phyloP scores from a whole-genome alignment of 768 basidiomycete genomes.

The Boletus tomentosulus region DNA sequence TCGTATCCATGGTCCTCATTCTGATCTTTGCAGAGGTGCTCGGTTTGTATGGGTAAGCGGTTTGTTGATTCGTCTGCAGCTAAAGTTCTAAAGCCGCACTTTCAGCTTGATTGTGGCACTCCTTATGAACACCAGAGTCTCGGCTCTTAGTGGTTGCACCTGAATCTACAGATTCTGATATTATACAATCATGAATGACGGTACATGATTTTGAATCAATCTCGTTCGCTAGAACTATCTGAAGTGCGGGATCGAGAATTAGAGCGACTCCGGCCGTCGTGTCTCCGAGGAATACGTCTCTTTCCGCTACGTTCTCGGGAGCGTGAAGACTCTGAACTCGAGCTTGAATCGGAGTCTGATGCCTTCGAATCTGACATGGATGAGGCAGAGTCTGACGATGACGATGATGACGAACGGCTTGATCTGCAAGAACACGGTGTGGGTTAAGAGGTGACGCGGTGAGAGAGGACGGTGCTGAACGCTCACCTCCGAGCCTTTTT shows the following conservation, averaged over 20 bases:
- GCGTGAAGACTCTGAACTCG: conserved; percentile 44
- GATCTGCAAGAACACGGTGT: conserved; percentile 25
- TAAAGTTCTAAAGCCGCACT: background rate
- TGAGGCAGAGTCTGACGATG: conserved; percentile 18
- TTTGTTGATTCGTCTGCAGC: background rate
- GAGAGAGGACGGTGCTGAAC: conserved; percentile 33
- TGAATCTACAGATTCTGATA: conserved; percentile 9
- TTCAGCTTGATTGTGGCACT: conserved; percentile 81
- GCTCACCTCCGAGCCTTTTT: conserved; percentile 40
- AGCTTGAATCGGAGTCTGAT: conserved; percentile 38
- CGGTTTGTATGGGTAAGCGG: conserved; percentile 75
- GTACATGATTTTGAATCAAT: conserved; percentile 12
- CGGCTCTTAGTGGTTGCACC: conserved; percentile 31
- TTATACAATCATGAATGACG: conserved; percentile 11
- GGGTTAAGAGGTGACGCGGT: background rate
- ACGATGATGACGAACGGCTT: too few relatives aligned
- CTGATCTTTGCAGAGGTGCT: conserved; percentile 91
- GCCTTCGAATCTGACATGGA: conserved; percentile 42
- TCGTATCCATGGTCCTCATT: conserved; percentile 95
- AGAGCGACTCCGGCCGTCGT: conserved; percentile 22
- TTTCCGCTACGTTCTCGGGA: conserved; percentile 39
- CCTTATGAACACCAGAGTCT: conserved; percentile 82
- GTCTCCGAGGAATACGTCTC: conserved; percentile 35
- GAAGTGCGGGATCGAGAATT: conserved; percentile 18
- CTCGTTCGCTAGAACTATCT: conserved; percentile 7